Conservation (phyloP, 306 rosid species). For the Quercus robur region DNA sequence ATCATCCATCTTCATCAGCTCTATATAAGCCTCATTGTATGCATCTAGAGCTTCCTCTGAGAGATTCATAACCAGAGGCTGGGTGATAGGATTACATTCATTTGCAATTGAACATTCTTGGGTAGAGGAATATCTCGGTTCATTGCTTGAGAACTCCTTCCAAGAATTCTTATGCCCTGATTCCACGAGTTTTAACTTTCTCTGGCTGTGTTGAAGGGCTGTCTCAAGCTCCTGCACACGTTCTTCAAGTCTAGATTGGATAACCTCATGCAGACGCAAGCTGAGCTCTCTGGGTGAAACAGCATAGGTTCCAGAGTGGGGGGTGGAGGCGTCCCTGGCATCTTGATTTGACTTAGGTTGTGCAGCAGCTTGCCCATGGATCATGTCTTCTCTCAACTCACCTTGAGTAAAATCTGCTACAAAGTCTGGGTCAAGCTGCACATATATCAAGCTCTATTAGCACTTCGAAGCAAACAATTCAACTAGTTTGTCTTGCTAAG, state of each 20-base stretch:
- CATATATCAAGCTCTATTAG: constrained; percentile 22
- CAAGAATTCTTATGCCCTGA: constrained; percentile 29
- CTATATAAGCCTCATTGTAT: constrained; percentile 55
- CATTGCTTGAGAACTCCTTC: constrained; percentile 20
- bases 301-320: constrained; percentile 49
- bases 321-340: constrained; percentile 25
- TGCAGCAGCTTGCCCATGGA: constrained; percentile 13
- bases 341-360: constrained; percentile 32
- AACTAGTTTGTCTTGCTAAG: not conserved
- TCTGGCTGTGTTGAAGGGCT: constrained; percentile 62
- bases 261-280: constrained; percentile 66
- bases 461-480: not conserved
- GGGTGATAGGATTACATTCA: constrained; percentile 19
- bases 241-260: constrained; percentile 66
- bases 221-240: constrained; percentile 74
- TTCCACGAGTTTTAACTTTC: constrained; percentile 33
- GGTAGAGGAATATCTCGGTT: constrained; percentile 19
- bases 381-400: constrained; percentile 49
- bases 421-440: constrained; percentile 71
- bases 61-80: constrained; percentile 51
- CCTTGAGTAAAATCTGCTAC: constrained; percentile 59
- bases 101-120: constrained; percentile 28
- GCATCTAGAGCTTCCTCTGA: constrained; percentile 60
- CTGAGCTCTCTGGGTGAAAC: constrained; percentile 75
- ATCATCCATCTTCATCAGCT: constrained; percentile 40